A percentile compares a stretch with the other conserved stretches of the same genome.
Conservation (phyloP, 495 filamentous ascomycete species). For the Tuber borchii region DNA sequence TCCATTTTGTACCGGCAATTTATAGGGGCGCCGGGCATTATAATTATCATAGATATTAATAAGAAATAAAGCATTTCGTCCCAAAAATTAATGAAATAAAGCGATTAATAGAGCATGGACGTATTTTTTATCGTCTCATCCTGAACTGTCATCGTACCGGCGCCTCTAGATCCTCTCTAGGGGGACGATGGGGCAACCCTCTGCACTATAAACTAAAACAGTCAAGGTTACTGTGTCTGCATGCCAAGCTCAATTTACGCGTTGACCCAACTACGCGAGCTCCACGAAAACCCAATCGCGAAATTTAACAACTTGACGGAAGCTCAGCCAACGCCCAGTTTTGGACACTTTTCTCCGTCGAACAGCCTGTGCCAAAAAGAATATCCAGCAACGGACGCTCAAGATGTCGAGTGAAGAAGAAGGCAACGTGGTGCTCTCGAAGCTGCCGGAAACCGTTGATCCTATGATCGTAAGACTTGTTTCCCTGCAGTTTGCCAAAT, state of each 20-base stretch:
- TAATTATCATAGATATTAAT: too few species aligned
- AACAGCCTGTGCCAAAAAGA: neutral
- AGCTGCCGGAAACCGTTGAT: constrained; percentile 25
- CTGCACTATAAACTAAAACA: neutral
- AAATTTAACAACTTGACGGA: neutral
- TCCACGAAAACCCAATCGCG: neutral
- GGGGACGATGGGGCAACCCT: neutral
- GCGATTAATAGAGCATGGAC: neutral
- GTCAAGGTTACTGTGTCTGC: neutral
- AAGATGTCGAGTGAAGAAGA: neutral
- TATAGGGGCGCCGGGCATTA: too few species aligned
- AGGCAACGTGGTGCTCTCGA: neutral
- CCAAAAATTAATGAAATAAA: neutral
- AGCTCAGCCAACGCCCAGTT: neutral
- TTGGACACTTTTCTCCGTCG: neutral
- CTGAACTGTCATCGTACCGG: neutral
- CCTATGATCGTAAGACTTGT: constrained; percentile 23
- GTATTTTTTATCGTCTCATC: neutral
- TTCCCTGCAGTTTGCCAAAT: neutral
- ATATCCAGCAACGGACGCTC: neutral
- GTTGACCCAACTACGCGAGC: neutral
- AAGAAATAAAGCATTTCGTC: neutral
- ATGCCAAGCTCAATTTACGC: constrained; percentile 5
- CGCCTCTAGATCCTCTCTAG: too few species aligned
- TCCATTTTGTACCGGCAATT: too few species aligned